Base-by-base conservation (phyloP, 139 green algal species). In the Chlorella ohadii region DNA sequence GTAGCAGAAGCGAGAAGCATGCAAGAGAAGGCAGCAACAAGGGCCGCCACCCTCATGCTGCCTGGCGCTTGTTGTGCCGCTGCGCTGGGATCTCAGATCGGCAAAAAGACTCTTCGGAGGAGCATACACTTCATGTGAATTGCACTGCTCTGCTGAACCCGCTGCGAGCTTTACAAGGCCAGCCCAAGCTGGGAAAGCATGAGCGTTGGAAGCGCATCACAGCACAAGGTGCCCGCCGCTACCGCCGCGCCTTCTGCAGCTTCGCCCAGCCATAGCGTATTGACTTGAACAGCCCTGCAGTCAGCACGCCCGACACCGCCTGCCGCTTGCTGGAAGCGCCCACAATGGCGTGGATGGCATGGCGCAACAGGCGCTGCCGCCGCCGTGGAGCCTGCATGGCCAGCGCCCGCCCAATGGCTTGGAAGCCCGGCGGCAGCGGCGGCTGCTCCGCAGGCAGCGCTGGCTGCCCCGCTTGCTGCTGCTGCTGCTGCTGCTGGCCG, bases 201-300 rank as follows among this genome's bases (percentile, higher is more conserved):
- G n/a, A n/a, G n/a, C n/a, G n/a, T n/a, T n/a, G n/a, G n/a, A n/a
- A n/a, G n/a, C n/a, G n/a, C n/a, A n/a, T n/a, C n/a, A n/a, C n/a
- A n/a, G n/a, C n/a, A n/a, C n/a, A n/a, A n/a, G n/a, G n/a, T n/a
- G n/a, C n/a, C 51, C 15, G 51, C 12, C 15, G 51, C 51, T 59
- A 84, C 33, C 79, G 41, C 82, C 72, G 75, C 1, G 82, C 78
- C 66, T 90, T 90, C 16, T 20, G 34, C 56, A 90, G 33, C 44
- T 90, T 90, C 28, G 63, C 61, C 38, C 34, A 41, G 4, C 44
- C 66, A 44, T 90, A 90, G 19, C 61, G 75, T 17, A 47, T 44
- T 12, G 86, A 90, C 41, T 88, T 88, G 47, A 78, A 16, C 27
- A 66, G 27, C 31, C 86, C 86, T 25, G 77, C 86, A 17, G 81